Conservation (phyloP, 1,284 basidiomycete genomes). For the Ganoderma boninense region DNA sequence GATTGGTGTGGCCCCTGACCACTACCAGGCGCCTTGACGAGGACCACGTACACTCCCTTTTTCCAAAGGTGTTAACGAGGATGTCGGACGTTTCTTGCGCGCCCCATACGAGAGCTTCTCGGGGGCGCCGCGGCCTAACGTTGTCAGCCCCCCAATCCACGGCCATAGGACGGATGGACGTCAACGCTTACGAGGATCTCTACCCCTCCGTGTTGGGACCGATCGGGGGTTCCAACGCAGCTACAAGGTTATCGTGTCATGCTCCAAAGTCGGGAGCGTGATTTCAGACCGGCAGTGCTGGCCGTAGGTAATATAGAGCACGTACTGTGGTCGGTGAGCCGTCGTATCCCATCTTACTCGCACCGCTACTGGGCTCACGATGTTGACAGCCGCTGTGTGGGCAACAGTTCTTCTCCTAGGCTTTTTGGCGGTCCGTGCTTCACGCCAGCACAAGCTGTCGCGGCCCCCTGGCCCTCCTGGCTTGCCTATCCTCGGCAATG, state of each 20-base stretch:
- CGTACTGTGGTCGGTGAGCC: not conserved
- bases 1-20: too few relatives aligned
- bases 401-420: not conserved
- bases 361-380: not conserved
- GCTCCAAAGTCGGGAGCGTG: not conserved
- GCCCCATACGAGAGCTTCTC: not conserved
- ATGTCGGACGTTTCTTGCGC: not conserved
- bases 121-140: not conserved
- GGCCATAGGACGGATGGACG: not conserved
- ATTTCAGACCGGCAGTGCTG: not conserved
- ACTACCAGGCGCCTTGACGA: not conserved
- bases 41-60: not conserved
- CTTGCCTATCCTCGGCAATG: slow-evolving; percentile 19
- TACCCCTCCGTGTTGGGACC: not conserved
- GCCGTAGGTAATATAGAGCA: not conserved
- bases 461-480: slow-evolving; percentile 19
- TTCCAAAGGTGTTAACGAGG: not conserved
- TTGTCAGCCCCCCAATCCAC: not conserved
- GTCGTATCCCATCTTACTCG: not conserved
- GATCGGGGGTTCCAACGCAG: not conserved
- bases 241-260: slow-evolving; percentile 1
- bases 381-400: not conserved
- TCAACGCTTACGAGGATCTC: not conserved
- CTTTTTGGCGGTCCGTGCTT: not conserved
- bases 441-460: not conserved